Percentiles rank a stretch among this genome's conserved stretches.
Evolutionary conservation across 2,329 filamentous ascomycete species (phyloP).

Genomic region (Colletotrichum orbiculare): DNA sequence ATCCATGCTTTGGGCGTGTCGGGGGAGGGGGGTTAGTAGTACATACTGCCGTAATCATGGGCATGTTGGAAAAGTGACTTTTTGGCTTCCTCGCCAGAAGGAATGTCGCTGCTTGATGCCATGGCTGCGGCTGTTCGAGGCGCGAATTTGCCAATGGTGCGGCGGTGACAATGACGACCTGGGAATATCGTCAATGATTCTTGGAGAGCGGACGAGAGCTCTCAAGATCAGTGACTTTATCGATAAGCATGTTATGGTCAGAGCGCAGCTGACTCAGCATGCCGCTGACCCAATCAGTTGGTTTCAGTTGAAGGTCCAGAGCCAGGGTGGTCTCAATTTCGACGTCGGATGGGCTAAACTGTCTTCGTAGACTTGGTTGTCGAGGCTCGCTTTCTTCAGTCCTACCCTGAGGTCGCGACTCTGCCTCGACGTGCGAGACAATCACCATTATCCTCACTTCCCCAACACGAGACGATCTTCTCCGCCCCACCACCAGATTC

Average conservation of each 20-base stretch:
- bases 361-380: background rate
- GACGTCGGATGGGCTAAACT: conserved; percentile 31
- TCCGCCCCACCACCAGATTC: too few relatives aligned
- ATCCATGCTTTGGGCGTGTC: background rate
- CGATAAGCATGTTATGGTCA: conserved; percentile 25
- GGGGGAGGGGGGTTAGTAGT: conserved; percentile 12
- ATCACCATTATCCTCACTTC: too few relatives aligned
- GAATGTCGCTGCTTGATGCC: conserved; percentile 7
- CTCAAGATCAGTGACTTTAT: conserved; percentile 27
- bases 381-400: too few relatives aligned
- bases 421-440: too few relatives aligned
- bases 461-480: too few relatives aligned
- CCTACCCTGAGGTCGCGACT: too few relatives aligned
- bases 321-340: conserved; percentile 24
- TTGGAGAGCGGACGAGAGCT: background rate
- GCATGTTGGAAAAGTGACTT: conserved; percentile 41
- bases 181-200: conserved; percentile 25
- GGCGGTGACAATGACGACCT: background rate
- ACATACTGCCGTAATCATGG: conserved; percentile 63
- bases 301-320: background rate
- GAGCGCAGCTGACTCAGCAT: conserved; percentile 25
- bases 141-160: background rate
- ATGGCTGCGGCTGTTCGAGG: background rate
- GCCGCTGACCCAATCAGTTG: conserved; percentile 28
- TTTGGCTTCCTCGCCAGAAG: conserved; percentile 2